Evolutionary conservation across 2,329 filamentous ascomycete species (phyloP).

Genomic region (Neopestalotiopsis rosae): DNA sequence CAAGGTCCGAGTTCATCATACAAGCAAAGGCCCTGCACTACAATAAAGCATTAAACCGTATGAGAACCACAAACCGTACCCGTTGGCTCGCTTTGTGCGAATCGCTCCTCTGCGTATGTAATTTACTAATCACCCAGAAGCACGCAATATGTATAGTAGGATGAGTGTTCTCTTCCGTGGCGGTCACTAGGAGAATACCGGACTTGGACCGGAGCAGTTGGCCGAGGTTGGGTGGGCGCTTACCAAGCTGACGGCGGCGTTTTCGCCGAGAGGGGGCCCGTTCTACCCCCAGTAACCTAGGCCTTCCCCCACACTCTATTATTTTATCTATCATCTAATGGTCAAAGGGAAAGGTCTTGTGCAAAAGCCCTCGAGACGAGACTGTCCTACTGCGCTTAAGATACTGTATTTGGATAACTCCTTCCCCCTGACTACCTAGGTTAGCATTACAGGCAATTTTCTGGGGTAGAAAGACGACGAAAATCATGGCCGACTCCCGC

Average conservation of each 20-base stretch:
- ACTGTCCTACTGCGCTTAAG: background rate
- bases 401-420: background rate
- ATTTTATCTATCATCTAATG: background rate
- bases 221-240: background rate
- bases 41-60: too few relatives aligned
- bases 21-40: too few relatives aligned
- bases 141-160: background rate
- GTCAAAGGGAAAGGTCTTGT: background rate
- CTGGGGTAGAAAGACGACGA: background rate
- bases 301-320: background rate
- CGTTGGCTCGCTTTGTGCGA: too few relatives aligned
- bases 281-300: too few relatives aligned
- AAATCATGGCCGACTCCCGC: background rate
- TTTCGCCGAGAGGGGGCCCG: background rate
- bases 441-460: background rate
- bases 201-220: slow-evolving; percentile 10
- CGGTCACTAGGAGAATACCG: background rate
- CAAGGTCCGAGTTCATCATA: too few relatives aligned
- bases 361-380: background rate
- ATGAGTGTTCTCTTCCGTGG: background rate
- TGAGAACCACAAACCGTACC: too few relatives aligned
- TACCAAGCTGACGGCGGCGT: background rate
- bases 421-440: background rate
- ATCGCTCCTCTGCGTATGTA: background rate
- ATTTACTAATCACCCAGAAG: background rate